Percentiles rank a stretch among this genome's conserved stretches.
Conservation (phyloP, 2,329 filamentous ascomycete genomes). For the Eutypella sp. region DNA sequence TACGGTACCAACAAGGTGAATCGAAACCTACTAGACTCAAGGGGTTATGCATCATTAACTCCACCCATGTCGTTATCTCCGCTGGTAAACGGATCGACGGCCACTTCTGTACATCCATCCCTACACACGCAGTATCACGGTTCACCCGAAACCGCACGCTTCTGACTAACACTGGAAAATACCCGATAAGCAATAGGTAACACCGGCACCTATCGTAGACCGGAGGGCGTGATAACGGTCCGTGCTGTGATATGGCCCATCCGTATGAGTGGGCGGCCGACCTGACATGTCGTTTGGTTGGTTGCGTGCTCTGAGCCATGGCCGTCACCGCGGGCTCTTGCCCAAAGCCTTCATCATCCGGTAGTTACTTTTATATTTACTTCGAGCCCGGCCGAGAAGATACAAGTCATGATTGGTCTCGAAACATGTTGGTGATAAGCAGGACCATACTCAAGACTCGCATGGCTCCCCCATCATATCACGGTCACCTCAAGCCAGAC, state of each 20-base stretch:
- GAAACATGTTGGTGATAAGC: too few species aligned
- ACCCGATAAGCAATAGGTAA: not conserved
- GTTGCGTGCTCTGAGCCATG: not conserved
- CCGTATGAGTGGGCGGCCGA: not conserved
- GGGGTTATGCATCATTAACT: not conserved
- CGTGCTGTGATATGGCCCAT: not conserved
- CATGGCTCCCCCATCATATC: too few species aligned
- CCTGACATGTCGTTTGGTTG: not conserved
- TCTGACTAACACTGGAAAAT: not conserved
- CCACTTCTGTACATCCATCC: too few species aligned
- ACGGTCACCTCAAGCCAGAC: too few species aligned
- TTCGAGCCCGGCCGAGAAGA: too few species aligned
- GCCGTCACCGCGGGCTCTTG: not conserved
- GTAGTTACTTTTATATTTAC: too few species aligned
- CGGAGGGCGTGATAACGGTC: not conserved
- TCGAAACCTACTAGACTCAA: not conserved
- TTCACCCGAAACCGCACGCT: not conserved
- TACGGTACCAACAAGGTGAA: not conserved
- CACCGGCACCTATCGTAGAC: not conserved
- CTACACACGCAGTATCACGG: too few species aligned
- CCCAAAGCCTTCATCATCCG: not conserved
- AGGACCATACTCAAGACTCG: too few species aligned
- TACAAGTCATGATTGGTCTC: too few species aligned
- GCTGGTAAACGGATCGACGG: not conserved
- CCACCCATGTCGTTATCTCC: not conserved